Evolutionary conservation across 768 basidiomycete species (phyloP), one percentile per base, ranked within the genome.

Genomic region (Calocera viscosa): DNA sequence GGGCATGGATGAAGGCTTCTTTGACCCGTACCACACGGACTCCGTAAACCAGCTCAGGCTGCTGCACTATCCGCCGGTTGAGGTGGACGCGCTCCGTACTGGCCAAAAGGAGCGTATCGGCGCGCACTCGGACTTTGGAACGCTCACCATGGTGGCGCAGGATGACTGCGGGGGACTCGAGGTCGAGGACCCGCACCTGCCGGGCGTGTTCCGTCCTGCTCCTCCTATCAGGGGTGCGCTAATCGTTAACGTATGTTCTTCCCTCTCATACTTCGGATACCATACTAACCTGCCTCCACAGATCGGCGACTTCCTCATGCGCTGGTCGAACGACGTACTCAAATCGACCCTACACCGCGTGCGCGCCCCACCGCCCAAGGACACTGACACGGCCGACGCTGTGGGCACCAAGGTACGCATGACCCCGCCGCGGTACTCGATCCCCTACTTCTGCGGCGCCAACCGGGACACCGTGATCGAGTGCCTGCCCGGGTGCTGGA

Each of bases 151-250:
- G 10, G 74, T 88, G 2, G 77, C 86, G 53, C 86, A 87, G 73
- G 85, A 87, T 70, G 77, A 80, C 1, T 77, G 80, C 1, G 85
- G 85, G 2, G 86, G 86, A 0, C 76, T 87, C 1, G 84, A 88
- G 71, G 81, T 86, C 2, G 83, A 86, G 71, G 80, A 82, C 71
- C 83, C 83, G 0, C 75, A 77, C 53, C 70, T 74, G 26, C 79
- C 82, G 3, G 83, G 82, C 1, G 26, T 65, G 1, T 76, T 74
- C 70, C 24, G 53, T 5, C 53, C 53, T 60, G 53, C 53, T 32
- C 75, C 78, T 2, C 79, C 82, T 0, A 68, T 84, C 19, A 76
- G 78, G 5, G 81, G 80, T 2, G 76, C 82, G 0, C 71, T 83
- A 10, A 75, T 84, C 10, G 80, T 84, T 26, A 84, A 84, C 35